A percentile compares a stretch with the other conserved stretches of the same genome.
phyloP scores from a whole-genome alignment of 805 yeast species.

The Cyberlindnera mycetangii region DNA sequence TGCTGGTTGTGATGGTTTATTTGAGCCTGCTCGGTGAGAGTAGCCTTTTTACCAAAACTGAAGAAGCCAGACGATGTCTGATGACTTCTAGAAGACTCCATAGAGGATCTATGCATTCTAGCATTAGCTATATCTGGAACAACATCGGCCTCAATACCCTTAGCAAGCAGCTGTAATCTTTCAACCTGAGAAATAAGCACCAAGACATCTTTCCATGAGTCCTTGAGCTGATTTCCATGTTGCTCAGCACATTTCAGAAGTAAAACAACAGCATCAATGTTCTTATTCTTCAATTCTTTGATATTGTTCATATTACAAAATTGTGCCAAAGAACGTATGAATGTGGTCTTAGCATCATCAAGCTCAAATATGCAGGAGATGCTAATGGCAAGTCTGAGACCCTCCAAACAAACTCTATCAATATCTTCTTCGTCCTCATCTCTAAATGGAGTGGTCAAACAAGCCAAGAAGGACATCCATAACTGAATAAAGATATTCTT shows the following conservation, averaged over 20 bases:
- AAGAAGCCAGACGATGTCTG: conserved; percentile 38
- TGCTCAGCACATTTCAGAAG: conserved; percentile 72
- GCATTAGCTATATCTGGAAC: conserved; percentile 86
- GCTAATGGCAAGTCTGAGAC: conserved; percentile 76
- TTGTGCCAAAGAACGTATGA: conserved; percentile 85
- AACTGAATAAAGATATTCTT: conserved; percentile 88
- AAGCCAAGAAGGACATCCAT: conserved; percentile 98
- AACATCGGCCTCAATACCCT: conserved; percentile 78
- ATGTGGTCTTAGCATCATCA: conserved; percentile 83
- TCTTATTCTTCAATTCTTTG: conserved; percentile 73
- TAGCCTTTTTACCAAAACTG: conserved; percentile 51
- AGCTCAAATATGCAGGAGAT: conserved; percentile 82
- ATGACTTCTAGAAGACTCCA: conserved; percentile 46
- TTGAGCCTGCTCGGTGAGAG: conserved; percentile 66
- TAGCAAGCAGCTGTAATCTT: conserved; percentile 80
- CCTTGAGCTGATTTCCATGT: conserved; percentile 72
- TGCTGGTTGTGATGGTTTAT: conserved; percentile 71
- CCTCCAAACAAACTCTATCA: conserved; percentile 72
- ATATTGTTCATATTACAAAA: conserved; percentile 78
- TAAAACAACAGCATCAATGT: conserved; percentile 74
- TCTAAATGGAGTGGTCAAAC: conserved; percentile 88
- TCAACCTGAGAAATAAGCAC: conserved; percentile 87
- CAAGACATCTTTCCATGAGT: conserved; percentile 83
- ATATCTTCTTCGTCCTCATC: conserved; percentile 78
- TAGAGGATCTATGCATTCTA: conserved; percentile 44